phyloP scores from a whole-genome alignment of 768 basidiomycete genomes.

The Tricholoma furcatifolium region DNA sequence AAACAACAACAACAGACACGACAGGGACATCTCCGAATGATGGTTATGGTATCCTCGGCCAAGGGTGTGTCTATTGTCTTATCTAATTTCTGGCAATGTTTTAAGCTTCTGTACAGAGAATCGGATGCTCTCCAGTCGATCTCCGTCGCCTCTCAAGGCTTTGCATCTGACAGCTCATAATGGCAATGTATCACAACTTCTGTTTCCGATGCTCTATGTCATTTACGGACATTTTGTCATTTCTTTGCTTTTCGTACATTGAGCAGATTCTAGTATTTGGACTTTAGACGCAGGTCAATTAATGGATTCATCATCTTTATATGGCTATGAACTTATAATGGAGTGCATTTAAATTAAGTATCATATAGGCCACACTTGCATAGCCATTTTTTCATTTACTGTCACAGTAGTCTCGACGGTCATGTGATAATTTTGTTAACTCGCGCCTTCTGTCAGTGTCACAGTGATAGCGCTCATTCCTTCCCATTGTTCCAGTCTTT shows the following conservation, averaged over 20 bases:
- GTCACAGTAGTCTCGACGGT: no score
- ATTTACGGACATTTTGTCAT: not conserved
- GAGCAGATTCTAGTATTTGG: not conserved
- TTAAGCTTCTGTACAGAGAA: conserved; percentile 20
- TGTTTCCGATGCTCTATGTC: not conserved
- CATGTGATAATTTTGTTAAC: no score
- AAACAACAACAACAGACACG: conserved; percentile 26
- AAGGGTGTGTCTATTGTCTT: conserved; percentile 30
- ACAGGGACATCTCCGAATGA: conserved; percentile 64
- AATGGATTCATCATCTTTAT: not conserved
- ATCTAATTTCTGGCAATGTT: not conserved
- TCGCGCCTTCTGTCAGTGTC: no score
- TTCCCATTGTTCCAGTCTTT: no score
- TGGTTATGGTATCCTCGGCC: conserved; percentile 50
- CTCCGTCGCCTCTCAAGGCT: conserved; percentile 30
- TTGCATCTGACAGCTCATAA: conserved; percentile 24
- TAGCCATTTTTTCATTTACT: no score
- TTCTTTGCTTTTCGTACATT: not conserved
- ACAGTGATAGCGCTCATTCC: no score
- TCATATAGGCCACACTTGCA: no score
- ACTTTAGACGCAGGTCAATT: not conserved
- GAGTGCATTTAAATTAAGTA: no score
- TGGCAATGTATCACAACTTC: not conserved
- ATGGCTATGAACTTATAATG: no score
- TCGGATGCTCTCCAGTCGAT: conserved; percentile 29